Evolutionary conservation across 176 grass and related monocot species (phyloP), one percentile per base, ranked within the genome.

Genomic region (Oryza rufipogon): DNA sequence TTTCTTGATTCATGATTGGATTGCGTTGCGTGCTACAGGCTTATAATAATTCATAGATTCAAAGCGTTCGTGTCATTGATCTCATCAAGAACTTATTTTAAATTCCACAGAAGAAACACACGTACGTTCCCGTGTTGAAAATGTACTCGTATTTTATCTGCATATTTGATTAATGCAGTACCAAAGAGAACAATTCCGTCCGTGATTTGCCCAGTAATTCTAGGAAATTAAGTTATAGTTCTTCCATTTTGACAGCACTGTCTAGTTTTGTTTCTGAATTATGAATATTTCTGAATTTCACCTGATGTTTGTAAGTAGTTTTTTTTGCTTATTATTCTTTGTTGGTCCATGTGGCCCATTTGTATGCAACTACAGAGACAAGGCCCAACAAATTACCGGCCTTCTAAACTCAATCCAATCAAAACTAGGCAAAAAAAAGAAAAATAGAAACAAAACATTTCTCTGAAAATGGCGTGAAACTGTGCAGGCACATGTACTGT

Each of bases 51-150:
- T 30, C 10, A 52, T 78, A 58, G 10, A 3, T 10, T 58, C 85
- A 11, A 25, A 20, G 25, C 68, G 15, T 36, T 28, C 28, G 38
- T 75, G 76, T 14, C 48, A 80, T 39, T 70, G 22, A 75, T 84
- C 81, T 48, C 46, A 25, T 84, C 80, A 54, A n/a, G 3, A 8
- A 10, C 38, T 47, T 51, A 60, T 63, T 63, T n/a, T 63, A 4
- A 63, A 23, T 63, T 74, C 19, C 19, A 32, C 26, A 44, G 6
- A 6, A 54, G 9, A 78, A 41, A 51, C 28, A 8, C 66, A 14
- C 68, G 16, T 44, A 36, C 0, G 32, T 36, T 77, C 58, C n/a
- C 30, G 20, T 77, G 87, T 51, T 88, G 76, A 61, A 68, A 19
- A 56, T 23, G 19, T 63, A 63, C 58, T 63, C n/a, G 9, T 63